Evolutionary conservation across 2,329 filamentous ascomycete genomes (phyloP).

Genomic region (Penicillium sp.): DNA sequence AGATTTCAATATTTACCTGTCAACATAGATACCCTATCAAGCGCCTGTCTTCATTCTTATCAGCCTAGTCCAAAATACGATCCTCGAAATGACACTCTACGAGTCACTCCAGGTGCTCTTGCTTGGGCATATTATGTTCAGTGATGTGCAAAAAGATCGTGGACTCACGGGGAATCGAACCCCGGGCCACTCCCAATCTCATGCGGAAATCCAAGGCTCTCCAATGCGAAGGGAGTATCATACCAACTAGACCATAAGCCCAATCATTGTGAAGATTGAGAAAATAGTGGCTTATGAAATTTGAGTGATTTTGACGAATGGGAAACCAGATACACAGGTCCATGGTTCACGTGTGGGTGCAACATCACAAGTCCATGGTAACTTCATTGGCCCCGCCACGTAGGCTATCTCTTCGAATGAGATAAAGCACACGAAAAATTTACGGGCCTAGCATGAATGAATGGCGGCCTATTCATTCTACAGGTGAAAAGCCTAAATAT

Average conservation of each 20-base stretch:
- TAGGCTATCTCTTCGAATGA: background rate
- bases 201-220: background rate
- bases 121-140: too few species aligned
- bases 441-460: too few species aligned
- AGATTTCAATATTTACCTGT: background rate
- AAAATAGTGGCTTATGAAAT: background rate
- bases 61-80: too few species aligned
- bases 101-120: too few species aligned
- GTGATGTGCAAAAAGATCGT: conserved; percentile 15
- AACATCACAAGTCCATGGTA: too few species aligned
- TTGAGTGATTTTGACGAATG: background rate
- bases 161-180: conserved; percentile 55
- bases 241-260: conserved; percentile 52
- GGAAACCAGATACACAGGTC: background rate
- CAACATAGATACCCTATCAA: conserved; percentile 2
- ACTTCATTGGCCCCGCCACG: background rate
- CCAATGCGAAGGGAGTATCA: conserved; percentile 50
- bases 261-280: conserved; percentile 2
- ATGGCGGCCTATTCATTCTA: too few species aligned
- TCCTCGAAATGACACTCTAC: too few species aligned
- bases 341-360: background rate
- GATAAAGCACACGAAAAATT: background rate
- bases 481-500: background rate
- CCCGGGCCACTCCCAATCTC: conserved; percentile 49
- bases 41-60: background rate